phyloP scores from a whole-genome alignment of 2,329 filamentous ascomycete genomes.

The Proliferodiscus dingleyae region DNA sequence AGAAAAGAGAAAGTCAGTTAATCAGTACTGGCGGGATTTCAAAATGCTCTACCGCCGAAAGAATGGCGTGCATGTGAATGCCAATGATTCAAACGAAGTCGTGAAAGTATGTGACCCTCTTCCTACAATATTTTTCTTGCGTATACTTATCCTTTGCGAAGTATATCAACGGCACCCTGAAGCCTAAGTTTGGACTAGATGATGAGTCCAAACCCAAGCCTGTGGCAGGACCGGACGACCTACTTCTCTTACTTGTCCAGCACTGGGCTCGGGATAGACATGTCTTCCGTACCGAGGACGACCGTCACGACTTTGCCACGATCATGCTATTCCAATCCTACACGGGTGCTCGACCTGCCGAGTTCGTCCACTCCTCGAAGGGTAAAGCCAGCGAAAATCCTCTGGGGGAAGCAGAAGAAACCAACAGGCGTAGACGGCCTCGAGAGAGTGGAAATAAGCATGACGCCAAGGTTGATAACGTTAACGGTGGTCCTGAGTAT shows the following conservation, averaged over 20 bases:
- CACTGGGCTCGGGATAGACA: constrained; percentile 22
- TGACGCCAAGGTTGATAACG: neutral
- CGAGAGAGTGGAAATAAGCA: neutral
- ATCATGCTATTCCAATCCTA: constrained; percentile 27
- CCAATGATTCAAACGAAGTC: constrained; percentile 14
- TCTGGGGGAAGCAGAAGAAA: constrained; percentile 18
- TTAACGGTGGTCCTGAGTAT: neutral
- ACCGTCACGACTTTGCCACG: constrained; percentile 20
- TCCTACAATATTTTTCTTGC: constrained; percentile 1
- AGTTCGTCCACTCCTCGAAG: constrained; percentile 26
- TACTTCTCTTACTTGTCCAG: constrained; percentile 20
- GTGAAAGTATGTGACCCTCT: constrained; percentile 10
- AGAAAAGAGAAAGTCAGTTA: constrained; percentile 9
- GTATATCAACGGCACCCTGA: constrained; percentile 17
- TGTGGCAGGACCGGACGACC: constrained; percentile 18
- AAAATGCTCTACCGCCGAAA: constrained; percentile 13
- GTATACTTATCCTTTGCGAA: neutral
- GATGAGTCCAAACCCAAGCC: constrained; percentile 18
- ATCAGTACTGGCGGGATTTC: constrained; percentile 11
- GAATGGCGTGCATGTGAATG: constrained; percentile 12
- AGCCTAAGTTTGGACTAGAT: constrained; percentile 13
- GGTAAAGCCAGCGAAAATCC: constrained; percentile 21
- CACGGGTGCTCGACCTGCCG: constrained; percentile 19
- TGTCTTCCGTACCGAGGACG: constrained; percentile 25
- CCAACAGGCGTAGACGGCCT: neutral